Evolutionary conservation across 2,329 filamentous ascomycete species (phyloP).

Genomic region (Tolypocladium album): DNA sequence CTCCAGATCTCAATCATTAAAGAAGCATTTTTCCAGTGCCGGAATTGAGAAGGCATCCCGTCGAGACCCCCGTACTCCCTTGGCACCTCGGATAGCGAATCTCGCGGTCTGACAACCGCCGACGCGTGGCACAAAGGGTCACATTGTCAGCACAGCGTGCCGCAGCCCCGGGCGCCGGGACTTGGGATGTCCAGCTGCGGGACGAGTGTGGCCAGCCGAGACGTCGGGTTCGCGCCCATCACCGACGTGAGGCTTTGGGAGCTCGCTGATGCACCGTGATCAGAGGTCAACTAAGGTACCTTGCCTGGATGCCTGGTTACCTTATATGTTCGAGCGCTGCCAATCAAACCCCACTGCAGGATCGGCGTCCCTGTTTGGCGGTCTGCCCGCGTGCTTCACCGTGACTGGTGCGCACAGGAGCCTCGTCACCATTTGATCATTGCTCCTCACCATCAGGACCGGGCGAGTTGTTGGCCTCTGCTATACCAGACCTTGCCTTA

Average conservation of each 20-base stretch:
- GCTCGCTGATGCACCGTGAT: background rate
- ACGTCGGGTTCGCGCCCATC: background rate
- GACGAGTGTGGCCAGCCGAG: background rate
- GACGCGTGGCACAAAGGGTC: background rate
- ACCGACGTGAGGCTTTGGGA: background rate
- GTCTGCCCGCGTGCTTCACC: background rate
- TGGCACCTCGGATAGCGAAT: background rate
- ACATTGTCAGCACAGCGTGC: background rate
- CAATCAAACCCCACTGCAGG: background rate
- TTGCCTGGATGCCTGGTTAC: too few species aligned
- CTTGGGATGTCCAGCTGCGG: background rate
- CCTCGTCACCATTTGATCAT: conserved; percentile 1
- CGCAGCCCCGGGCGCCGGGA: background rate
- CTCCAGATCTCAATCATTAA: background rate
- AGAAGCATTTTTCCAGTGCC: background rate
- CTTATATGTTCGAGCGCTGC: background rate
- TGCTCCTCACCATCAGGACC: background rate
- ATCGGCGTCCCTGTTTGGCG: background rate
- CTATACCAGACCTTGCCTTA: background rate
- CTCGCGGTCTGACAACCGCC: background rate
- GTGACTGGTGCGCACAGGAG: background rate
- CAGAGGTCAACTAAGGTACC: background rate
- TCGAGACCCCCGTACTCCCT: background rate
- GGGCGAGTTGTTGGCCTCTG: background rate
- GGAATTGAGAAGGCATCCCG: background rate